These are phyloP conservation scores for Aureoboletus auriporus DNA, from an alignment of 768 basidiomycete species.

Conservation along the genomic window DNA sequence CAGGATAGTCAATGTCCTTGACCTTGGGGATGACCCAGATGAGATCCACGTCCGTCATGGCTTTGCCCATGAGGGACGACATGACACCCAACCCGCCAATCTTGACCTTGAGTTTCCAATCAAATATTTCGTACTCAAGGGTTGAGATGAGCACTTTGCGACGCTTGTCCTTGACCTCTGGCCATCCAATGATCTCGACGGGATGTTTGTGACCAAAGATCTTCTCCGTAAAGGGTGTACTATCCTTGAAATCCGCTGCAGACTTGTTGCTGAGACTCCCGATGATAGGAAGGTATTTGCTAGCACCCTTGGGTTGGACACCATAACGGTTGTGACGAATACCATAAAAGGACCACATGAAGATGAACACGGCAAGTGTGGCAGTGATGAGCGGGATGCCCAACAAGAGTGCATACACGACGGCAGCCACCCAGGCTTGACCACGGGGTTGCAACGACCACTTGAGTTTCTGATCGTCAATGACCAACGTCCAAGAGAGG, in stretches of 20 bases:
- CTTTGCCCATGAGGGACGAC: slow-evolving; percentile 97
- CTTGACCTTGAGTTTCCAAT: slow-evolving; percentile 98
- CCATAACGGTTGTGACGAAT: slow-evolving; percentile 94
- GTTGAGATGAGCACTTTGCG: slow-evolving; percentile 90
- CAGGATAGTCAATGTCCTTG: slow-evolving; percentile 89
- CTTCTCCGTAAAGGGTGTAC: slow-evolving; percentile 63
- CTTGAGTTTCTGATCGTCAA: slow-evolving; percentile 71
- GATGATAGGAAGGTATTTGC: slow-evolving; percentile 87
- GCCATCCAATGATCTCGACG: slow-evolving; percentile 91
- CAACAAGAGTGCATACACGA: slow-evolving; percentile 83
- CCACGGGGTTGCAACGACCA: slow-evolving; percentile 85
- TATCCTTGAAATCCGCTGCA: slow-evolving; percentile 66
- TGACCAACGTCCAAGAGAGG: slow-evolving; percentile 79
- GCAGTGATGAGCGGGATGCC: slow-evolving; percentile 84
- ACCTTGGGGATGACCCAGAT: slow-evolving; percentile 95
- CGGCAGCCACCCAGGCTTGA: slow-evolving; percentile 71
- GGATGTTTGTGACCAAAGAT: slow-evolving; percentile 58
- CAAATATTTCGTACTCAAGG: slow-evolving; percentile 93
- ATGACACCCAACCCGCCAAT: slow-evolving; percentile 97
- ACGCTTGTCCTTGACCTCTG: slow-evolving; percentile 87
- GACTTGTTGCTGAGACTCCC: slow-evolving; percentile 63
- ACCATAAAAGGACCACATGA: slow-evolving; percentile 96
- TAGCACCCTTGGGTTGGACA: slow-evolving; percentile 64
- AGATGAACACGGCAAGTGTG: slow-evolving; percentile 74
- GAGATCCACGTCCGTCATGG: slow-evolving; percentile 94